phyloP scores from a whole-genome alignment of 306 rosid genomes.

The Potentilla sterilis region DNA sequence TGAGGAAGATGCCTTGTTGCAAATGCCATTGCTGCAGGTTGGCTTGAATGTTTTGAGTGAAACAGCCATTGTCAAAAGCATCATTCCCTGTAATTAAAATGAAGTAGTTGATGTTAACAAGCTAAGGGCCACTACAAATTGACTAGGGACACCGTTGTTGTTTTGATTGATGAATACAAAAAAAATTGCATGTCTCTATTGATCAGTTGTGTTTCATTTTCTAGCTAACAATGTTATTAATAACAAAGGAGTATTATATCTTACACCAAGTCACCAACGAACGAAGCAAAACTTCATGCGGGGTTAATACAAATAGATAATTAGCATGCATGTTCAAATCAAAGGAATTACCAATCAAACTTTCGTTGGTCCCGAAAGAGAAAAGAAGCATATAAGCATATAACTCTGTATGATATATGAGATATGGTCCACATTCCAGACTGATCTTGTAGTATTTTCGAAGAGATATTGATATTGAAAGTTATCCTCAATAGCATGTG shows the following conservation, averaged over 20 bases:
- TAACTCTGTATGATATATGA: not conserved
- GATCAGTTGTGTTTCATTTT: slow-evolving; percentile 18
- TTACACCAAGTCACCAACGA: not conserved
- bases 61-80: slow-evolving; percentile 53
- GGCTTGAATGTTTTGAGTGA: slow-evolving; percentile 51
- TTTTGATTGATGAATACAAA: slow-evolving; percentile 10
- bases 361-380: not conserved
- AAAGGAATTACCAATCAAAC: not conserved
- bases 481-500: not conserved
- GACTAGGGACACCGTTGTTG: not conserved
- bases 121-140: not conserved
- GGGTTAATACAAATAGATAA: not conserved
- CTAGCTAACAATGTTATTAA: not conserved
- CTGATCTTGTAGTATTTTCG: not conserved
- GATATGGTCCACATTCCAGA: not conserved
- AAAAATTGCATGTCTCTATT: slow-evolving; percentile 17
- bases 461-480: not conserved
- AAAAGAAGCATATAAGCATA: not conserved
- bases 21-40: slow-evolving; percentile 46
- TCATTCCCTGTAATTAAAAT: slow-evolving; percentile 45
- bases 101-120: not conserved
- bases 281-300: too few species aligned
- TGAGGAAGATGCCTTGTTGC: slow-evolving; percentile 44
- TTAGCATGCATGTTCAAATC: not conserved
- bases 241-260: not conserved